Conservation (phyloP, 1,284 basidiomycete species). For the Ustilago hordei region DNA sequence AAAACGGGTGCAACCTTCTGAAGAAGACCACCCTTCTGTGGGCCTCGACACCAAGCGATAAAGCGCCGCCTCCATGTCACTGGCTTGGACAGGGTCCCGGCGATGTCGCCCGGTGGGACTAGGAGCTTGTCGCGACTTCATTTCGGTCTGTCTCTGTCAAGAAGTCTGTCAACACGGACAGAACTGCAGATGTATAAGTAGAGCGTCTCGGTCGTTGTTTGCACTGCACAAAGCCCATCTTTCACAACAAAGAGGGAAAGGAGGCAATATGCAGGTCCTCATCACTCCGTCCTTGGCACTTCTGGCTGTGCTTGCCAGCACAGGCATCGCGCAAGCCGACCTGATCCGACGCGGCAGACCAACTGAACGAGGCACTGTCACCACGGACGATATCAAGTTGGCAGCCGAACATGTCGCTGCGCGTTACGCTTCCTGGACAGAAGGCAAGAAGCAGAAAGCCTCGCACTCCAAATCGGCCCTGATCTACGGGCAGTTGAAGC, state of each 20-base stretch:
- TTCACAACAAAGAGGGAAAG: background rate
- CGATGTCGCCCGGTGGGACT: background rate
- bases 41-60: background rate
- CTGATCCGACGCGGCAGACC: background rate
- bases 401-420: slow-evolving; percentile 19
- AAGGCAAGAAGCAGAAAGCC: slow-evolving; percentile 7
- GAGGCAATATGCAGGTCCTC: background rate
- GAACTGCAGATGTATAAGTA: background rate
- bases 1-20: background rate
- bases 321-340: background rate
- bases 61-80: too few species aligned
- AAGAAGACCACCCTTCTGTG: background rate
- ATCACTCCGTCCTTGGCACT: background rate
- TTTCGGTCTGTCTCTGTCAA: background rate
- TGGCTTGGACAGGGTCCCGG: background rate
- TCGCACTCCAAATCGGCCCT: background rate
- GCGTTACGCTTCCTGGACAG: slow-evolving; percentile 21
- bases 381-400: slow-evolving; percentile 16
- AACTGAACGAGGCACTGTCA: background rate
- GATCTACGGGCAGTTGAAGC: slow-evolving; percentile 13
- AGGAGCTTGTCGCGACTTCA: background rate
- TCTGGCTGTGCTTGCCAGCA: background rate
- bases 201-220: background rate
- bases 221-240: background rate
- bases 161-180: background rate